phyloP scores from a whole-genome alignment of 2,329 filamentous ascomycete species.

The Aphanoascus verrucosus region DNA sequence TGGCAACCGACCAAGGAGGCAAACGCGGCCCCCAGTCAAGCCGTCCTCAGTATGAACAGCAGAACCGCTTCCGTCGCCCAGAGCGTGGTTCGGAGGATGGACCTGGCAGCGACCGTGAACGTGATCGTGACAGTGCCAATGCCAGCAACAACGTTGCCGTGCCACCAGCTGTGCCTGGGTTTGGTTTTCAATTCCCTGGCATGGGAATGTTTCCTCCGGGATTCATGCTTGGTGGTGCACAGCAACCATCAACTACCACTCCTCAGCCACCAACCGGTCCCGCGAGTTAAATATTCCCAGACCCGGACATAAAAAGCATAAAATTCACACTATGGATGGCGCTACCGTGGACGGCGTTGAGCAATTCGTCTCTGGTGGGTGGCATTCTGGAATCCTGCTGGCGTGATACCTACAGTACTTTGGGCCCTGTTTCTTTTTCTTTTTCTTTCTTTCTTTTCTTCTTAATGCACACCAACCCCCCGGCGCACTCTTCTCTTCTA shows the following conservation, averaged over 20 bases:
- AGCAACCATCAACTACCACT: slow-evolving; percentile 15
- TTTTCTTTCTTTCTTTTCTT: too few relatives aligned
- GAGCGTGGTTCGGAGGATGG: slow-evolving; percentile 17
- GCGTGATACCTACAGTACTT: background rate
- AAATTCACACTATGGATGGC: background rate
- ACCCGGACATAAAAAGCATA: background rate
- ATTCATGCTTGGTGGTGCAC: slow-evolving; percentile 31
- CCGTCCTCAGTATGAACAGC: slow-evolving; percentile 23
- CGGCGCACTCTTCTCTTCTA: background rate
- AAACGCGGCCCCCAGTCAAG: slow-evolving; percentile 41
- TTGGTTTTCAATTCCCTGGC: slow-evolving; percentile 43
- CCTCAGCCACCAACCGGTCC: slow-evolving; percentile 28
- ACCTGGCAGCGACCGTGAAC: slow-evolving; percentile 25
- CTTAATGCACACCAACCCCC: background rate
- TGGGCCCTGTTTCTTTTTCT: background rate
- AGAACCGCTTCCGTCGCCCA: slow-evolving; percentile 23
- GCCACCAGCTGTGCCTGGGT: slow-evolving; percentile 45
- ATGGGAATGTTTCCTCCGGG: slow-evolving; percentile 41
- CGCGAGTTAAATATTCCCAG: background rate
- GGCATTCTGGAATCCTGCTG: background rate
- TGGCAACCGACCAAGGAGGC: slow-evolving; percentile 42
- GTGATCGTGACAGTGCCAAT: slow-evolving; percentile 23
- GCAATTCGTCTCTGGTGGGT: background rate
- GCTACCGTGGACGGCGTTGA: background rate
- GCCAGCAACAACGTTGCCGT: slow-evolving; percentile 39